A percentile compares a stretch with the other conserved stretches of the same genome.
phyloP scores from a whole-genome alignment of 169 alveolate genomes.

The Hepatocystis sp. region DNA sequence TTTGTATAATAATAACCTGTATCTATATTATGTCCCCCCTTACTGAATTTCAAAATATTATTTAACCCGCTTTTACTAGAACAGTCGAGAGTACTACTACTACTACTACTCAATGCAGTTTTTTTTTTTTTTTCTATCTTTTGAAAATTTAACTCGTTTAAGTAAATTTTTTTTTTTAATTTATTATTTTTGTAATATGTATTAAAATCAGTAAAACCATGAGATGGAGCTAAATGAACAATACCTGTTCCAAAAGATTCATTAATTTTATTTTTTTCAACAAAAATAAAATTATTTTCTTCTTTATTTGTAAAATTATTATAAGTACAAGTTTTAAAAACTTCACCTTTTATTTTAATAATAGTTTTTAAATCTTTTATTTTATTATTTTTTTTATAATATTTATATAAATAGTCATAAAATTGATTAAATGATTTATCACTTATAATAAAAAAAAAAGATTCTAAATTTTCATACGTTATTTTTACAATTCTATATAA shows the following conservation, averaged over 20 bases:
- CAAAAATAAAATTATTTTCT: constrained; percentile 34
- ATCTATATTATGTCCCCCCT: too few relatives aligned
- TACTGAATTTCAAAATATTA: too few relatives aligned
- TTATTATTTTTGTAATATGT: constrained; percentile 32
- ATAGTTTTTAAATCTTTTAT: constrained; percentile 23
- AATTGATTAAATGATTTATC: constrained; percentile 42
- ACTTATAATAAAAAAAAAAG: constrained; percentile 33
- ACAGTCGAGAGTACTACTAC: too few relatives aligned
- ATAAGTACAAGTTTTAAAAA: constrained; percentile 13
- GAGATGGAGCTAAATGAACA: constrained; percentile 71
- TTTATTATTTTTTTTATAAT: constrained; percentile 8
- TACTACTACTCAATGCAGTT: too few relatives aligned
- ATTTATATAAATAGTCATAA: constrained; percentile 18
- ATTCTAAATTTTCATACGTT: constrained; percentile 1
- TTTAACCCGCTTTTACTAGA: too few relatives aligned
- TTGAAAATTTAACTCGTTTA: constrained; percentile 5
- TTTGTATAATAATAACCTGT: too few relatives aligned
- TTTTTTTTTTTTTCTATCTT: not conserved
- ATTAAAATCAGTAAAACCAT: constrained; percentile 59
- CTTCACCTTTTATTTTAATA: constrained; percentile 11
- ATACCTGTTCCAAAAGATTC: constrained; percentile 70
- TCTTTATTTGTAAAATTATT: constrained; percentile 24
- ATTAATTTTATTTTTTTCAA: constrained; percentile 18
- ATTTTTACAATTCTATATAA: constrained; percentile 23
- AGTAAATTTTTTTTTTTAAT: constrained; percentile 5